Evolutionary conservation across 164 flowering plant genomes (phyloP).

Genomic region (Taxillus chinensis): DNA sequence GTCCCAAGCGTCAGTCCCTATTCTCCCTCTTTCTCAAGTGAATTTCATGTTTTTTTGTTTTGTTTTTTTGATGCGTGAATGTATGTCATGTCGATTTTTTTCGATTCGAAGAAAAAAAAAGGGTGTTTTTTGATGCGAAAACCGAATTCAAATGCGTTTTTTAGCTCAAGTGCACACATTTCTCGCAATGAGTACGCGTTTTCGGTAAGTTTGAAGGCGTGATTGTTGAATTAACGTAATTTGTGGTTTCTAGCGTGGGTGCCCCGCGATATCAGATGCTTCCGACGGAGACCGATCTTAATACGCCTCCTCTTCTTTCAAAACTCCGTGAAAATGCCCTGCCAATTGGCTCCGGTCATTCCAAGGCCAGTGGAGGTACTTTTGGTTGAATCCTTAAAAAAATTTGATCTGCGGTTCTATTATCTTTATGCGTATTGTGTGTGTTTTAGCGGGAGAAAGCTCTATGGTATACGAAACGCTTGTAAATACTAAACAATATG

Average conservation of each 20-base stretch:
- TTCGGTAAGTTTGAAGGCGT: too few species aligned
- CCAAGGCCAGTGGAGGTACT: slow-evolving; percentile 37
- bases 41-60: neutral
- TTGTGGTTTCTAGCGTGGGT: slow-evolving; percentile 27
- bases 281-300: slow-evolving; percentile 83
- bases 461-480: neutral
- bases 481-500: too few species aligned
- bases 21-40: slow-evolving; percentile 3
- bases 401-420: neutral
- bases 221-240: neutral
- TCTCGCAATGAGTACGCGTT: too few species aligned
- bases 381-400: neutral
- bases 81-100: too few species aligned
- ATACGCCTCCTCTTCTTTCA: slow-evolving; percentile 47
- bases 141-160: too few species aligned
- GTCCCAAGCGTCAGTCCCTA: slow-evolving; percentile 33
- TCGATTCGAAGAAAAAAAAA: too few species aligned
- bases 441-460: neutral
- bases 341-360: slow-evolving; percentile 26
- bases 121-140: too few species aligned
- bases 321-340: slow-evolving; percentile 42
- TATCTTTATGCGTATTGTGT: neutral
- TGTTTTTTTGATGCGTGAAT: neutral
- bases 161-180: too few species aligned
- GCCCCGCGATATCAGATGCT: slow-evolving; percentile 84